Percentiles rank a stretch among this genome's conserved stretches.
Conservation (phyloP, 2,329 filamentous ascomycete species). For the Dryadomyces quercivorus region DNA sequence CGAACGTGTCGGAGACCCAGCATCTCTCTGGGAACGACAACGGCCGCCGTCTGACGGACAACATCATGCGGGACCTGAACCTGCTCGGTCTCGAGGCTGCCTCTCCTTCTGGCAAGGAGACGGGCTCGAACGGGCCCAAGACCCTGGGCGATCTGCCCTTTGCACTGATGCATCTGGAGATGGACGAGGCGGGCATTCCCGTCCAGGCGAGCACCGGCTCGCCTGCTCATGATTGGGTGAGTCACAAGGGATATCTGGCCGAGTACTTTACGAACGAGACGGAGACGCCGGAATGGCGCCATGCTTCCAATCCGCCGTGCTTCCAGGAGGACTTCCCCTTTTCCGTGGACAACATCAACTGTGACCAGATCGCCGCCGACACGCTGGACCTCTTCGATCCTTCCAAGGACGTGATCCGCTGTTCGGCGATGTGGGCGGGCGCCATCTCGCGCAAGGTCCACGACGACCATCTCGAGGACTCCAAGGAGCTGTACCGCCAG, state of each 20-base stretch:
- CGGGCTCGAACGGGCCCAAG: background rate
- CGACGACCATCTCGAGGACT: background rate
- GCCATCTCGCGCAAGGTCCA: background rate
- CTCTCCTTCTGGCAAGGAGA: background rate
- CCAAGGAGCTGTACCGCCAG: background rate
- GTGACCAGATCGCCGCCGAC: constrained; percentile 4
- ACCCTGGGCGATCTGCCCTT: constrained; percentile 8
- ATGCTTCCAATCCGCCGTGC: background rate
- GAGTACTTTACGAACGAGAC: constrained; percentile 1
- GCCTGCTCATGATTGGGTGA: background rate
- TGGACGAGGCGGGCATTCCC: background rate
- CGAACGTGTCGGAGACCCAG: background rate
- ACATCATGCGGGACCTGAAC: background rate
- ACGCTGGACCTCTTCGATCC: constrained; percentile 7
- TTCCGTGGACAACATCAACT: constrained; percentile 12
- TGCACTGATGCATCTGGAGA: constrained; percentile 7
- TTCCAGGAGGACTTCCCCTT: constrained; percentile 6
- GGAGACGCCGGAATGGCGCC: constrained; percentile 1
- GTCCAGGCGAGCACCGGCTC: background rate
- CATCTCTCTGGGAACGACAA: constrained; percentile 8
- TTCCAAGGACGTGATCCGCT: background rate
- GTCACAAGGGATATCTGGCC: constrained; percentile 2
- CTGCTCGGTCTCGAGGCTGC: background rate
- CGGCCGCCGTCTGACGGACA: constrained; percentile 6
- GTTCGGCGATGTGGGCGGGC: constrained; percentile 8